Conservation (phyloP, 139 green algal species). For the Coelastrella sp. region DNA sequence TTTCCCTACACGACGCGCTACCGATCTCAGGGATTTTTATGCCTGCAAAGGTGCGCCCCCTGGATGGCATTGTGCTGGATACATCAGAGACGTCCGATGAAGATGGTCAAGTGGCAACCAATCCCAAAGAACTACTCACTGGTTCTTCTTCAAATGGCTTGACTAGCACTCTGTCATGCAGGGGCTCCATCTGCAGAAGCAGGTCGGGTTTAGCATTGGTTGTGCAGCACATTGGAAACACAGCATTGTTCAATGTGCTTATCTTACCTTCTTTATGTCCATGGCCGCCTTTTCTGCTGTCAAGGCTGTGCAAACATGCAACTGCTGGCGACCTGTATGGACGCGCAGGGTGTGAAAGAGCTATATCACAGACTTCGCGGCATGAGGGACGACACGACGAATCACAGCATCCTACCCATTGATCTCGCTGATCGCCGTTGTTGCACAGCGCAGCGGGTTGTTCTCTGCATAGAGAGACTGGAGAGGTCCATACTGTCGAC, state of each 20-base stretch:
- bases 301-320: slow-evolving; percentile 6
- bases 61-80: too few species aligned
- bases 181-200: slow-evolving; percentile 59
- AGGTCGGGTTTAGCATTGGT: not conserved
- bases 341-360: too few species aligned
- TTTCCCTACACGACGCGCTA: too few species aligned
- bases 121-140: slow-evolving; percentile 25
- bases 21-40: too few species aligned
- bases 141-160: slow-evolving; percentile 68
- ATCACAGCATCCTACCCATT: too few species aligned
- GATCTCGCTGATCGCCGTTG: too few species aligned
- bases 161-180: slow-evolving; percentile 67
- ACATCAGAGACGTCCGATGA: too few species aligned
- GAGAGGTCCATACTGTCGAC: slow-evolving; percentile 2
- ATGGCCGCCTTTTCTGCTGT: slow-evolving; percentile 45
- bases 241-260: not conserved
- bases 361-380: not conserved
- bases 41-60: too few species aligned
- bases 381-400: not conserved
- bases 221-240: not conserved
- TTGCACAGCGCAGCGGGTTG: not conserved
- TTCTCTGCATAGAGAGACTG: not conserved
- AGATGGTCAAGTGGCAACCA: too few species aligned
- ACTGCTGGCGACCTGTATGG: slow-evolving; percentile 11
- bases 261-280: slow-evolving; percentile 40